Percentiles rank a stretch among this genome's conserved stretches.
phyloP scores from a whole-genome alignment of 225 moss, liverwort and hornwort species.

The Antitrichia curtipendula region DNA sequence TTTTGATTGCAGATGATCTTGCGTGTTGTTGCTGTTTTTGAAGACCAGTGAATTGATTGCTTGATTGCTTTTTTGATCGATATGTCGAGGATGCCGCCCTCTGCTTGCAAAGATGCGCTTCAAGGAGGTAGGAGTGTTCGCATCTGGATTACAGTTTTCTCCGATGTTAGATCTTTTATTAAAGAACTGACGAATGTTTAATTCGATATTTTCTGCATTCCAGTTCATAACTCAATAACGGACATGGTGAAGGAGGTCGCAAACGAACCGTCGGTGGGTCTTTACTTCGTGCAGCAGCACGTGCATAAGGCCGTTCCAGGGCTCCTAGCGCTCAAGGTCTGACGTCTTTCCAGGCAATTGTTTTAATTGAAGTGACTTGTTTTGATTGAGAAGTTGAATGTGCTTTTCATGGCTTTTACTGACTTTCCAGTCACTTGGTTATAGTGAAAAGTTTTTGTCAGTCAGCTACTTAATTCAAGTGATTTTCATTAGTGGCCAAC shows the following conservation, averaged over 20 bases:
- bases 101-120: conserved; percentile 42
- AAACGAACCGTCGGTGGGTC: conserved; percentile 90
- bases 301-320: conserved; percentile 96
- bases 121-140: conserved; percentile 50
- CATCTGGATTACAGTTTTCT: background rate
- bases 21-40: background rate
- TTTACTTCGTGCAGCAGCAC: conserved; percentile 99
- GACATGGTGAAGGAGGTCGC: conserved; percentile 85
- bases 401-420: background rate
- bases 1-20: conserved; percentile 1
- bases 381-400: background rate
- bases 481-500: background rate
- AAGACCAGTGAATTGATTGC: background rate
- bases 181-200: background rate
- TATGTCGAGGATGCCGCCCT: conserved; percentile 38
- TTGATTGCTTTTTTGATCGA: background rate
- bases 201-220: background rate
- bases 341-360: background rate
- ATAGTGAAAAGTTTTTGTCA: background rate
- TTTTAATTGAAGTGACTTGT: background rate
- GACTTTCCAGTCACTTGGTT: background rate
- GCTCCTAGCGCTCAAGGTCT: conserved; percentile 74
- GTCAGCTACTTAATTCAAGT: background rate
- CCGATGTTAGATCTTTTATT: background rate
- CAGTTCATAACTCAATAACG: conserved; percentile 76